Evolutionary conservation across 2,329 filamentous ascomycete species (phyloP).

Genomic region (Alternaria consortialis): DNA sequence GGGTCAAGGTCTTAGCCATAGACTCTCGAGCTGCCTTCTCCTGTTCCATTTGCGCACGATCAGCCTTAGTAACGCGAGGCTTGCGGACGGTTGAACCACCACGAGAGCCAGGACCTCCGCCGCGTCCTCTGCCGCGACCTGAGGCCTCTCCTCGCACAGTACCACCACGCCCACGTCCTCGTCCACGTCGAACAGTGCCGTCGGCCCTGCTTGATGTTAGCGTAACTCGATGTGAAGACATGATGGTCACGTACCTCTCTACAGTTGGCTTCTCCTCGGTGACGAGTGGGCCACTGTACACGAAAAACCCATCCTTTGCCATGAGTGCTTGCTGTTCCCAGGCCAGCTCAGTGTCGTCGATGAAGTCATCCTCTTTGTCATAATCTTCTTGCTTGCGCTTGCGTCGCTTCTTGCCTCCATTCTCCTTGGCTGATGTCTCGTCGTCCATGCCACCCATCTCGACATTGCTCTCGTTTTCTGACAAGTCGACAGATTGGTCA

Average conservation of each 20-base stretch:
- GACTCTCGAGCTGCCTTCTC: constrained; percentile 81
- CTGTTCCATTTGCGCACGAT: constrained; percentile 80
- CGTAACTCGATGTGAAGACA: constrained; percentile 22
- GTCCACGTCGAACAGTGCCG: constrained; percentile 74
- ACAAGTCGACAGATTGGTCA: constrained; percentile 83
- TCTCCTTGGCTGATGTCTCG: constrained; percentile 53
- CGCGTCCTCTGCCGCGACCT: constrained; percentile 56
- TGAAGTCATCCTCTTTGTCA: constrained; percentile 73
- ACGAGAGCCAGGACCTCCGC: constrained; percentile 72
- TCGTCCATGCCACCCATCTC: constrained; percentile 77
- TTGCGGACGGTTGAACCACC: constrained; percentile 79
- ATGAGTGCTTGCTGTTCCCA: constrained; percentile 97
- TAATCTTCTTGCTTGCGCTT: constrained; percentile 77
- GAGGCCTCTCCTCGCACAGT: constrained; percentile 54
- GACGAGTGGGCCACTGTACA: constrained; percentile 91
- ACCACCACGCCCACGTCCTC: constrained; percentile 64
- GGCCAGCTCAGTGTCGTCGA: constrained; percentile 90
- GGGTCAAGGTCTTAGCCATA: constrained; percentile 48
- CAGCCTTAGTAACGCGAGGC: constrained; percentile 85
- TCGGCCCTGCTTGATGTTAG: constrained; percentile 66
- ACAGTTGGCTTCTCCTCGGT: constrained; percentile 80
- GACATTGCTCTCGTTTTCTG: constrained; percentile 79
- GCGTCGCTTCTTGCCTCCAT: constrained; percentile 75
- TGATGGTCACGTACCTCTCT: constrained; percentile 62
- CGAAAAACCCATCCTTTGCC: constrained; percentile 96